Evolutionary conservation across 129 eudicot genomes (phyloP), one percentile per base, ranked within the genome.

Genomic region (Centrapalus pauciflorus): DNA sequence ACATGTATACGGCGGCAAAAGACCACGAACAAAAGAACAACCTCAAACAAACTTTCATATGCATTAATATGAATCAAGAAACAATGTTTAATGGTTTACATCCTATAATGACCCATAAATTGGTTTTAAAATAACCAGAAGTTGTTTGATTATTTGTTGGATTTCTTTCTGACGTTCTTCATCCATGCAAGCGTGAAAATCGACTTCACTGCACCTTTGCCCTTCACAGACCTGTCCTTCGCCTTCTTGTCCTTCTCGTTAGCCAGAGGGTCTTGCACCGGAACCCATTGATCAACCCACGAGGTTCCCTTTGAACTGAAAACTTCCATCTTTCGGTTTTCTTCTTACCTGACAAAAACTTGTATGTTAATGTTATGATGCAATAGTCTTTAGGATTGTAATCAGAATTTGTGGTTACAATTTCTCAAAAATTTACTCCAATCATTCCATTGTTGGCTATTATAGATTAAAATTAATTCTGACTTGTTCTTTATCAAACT

Each of bases 231-330:
- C 12, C 32, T 70, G 4, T 24, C 32, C 5, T 62, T 66, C 14
- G n/a, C 55, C 26, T 71, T 61, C 30, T 79, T 79, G n/a, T 56
- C 55, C 27, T 80, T 61, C 26, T 59, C 54, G 28, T 70, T 65
- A 23, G 67, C 26, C 2, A 66, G 68, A 7, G 78, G 81, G 38
- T 83, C 79, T 57, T 57, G 79, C 50, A 65, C 75, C 8, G 80
- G 83, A 72, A 81, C 95, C 90, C 84, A 87, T 25, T 87, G 90
- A 69, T 87, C 95, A 14, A 87, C 95, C 89, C 85, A 80, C 30
- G 87, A 83, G 16, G 75, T 65, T 11, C 86, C 95, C 37, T 74
- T 59, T 12, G 86, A 74, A 37, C 54, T 20, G 61, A 69, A 84
- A 33, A 75, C 54, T 11, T 83, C 87, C 95, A 86, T 86, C 33